Evolutionary conservation across 1,284 basidiomycete genomes (phyloP), one percentile per base, ranked within the genome.

Genomic region (Marasmius tenuissimus): DNA sequence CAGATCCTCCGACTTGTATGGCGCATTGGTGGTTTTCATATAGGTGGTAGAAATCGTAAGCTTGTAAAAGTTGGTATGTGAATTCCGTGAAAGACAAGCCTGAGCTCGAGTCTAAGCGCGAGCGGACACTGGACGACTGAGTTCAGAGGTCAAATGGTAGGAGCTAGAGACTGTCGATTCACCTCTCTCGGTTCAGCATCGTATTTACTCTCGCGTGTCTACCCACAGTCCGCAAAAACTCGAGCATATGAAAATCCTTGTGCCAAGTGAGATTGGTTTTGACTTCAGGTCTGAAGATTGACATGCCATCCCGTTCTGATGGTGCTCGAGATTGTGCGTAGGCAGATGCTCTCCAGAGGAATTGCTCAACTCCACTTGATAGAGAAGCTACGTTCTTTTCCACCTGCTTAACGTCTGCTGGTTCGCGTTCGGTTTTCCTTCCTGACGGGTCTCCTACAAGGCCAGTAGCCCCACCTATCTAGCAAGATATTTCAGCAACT

Each of bases 11-110:
- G 48, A 99, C 77, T 75, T 99, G 97, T 50, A 98, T 84, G 1
- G 87, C 87, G 74, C 97, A 98, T 0, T 78, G 79, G 56, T 85
- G 80, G 34, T 81, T 73, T 65, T 80, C 78, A 75, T 96, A 82
- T 1, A 99, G 83, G 63, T 89, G 79, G 64, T 89, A 85, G 76
- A 98, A 99, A 75, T 99, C 97, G 75, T 95, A 93, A 1, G 95
- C 97, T 78, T 99, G 97, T 11, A 99, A 82, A 27, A 99, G 87
- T 72, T 99, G 97, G 73, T 99, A 99, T 4, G 91, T 89, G 76
- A 99, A 98, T 73, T 99, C 97, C 18, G 96, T 96, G 78, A 97
- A 99, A 11, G 95, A 97, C 66, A 99, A 90, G 34, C 97, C 91
- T 66, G 88, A 84, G 62, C 88, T 85, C 0, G 90, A 87, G 5